Percentiles rank a stretch among this genome's conserved stretches.
Evolutionary conservation across 352 stramenopile genomes (phyloP).

Genomic region (Phytophthora fragariae): DNA sequence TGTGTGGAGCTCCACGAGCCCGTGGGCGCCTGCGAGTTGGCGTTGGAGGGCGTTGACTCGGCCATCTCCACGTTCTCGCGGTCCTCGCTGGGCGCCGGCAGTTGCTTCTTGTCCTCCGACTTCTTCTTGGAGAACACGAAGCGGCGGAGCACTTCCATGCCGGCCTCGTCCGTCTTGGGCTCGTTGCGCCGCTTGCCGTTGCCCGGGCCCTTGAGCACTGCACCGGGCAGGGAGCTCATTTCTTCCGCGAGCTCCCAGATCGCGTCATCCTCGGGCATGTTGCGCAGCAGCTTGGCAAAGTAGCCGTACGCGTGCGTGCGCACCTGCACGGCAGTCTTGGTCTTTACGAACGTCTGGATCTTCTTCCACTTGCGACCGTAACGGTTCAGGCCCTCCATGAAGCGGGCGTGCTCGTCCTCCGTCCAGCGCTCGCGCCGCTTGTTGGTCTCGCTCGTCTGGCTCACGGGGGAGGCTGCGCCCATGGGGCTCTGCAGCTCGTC

Average conservation of each 20-base stretch:
- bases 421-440: constrained; percentile 87
- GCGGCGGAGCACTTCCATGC: constrained; percentile 84
- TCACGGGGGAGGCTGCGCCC: constrained; percentile 57
- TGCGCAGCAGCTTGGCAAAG: constrained; percentile 86
- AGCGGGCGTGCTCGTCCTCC: constrained; percentile 81
- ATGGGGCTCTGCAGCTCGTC: constrained; percentile 37
- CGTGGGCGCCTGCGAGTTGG: constrained; percentile 35
- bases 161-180: constrained; percentile 85
- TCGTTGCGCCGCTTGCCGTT: constrained; percentile 83
- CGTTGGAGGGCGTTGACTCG: constrained; percentile 39
- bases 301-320: constrained; percentile 89
- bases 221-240: constrained; percentile 79
- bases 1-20: constrained; percentile 48
- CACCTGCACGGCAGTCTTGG: constrained; percentile 87
- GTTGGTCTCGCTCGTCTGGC: constrained; percentile 66
- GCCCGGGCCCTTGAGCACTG: constrained; percentile 76
- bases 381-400: constrained; percentile 88
- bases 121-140: constrained; percentile 89
- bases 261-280: constrained; percentile 86
- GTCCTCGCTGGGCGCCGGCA: constrained; percentile 33
- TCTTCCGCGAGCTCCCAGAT: constrained; percentile 85
- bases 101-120: constrained; percentile 58
- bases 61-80: constrained; percentile 54
- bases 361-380: constrained; percentile 92
- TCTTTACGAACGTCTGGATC: constrained; percentile 88